A percentile compares a stretch with the other conserved stretches of the same genome.
Evolutionary conservation across 164 flowering plant species (phyloP).

Genomic region (Vitis amurensis): DNA sequence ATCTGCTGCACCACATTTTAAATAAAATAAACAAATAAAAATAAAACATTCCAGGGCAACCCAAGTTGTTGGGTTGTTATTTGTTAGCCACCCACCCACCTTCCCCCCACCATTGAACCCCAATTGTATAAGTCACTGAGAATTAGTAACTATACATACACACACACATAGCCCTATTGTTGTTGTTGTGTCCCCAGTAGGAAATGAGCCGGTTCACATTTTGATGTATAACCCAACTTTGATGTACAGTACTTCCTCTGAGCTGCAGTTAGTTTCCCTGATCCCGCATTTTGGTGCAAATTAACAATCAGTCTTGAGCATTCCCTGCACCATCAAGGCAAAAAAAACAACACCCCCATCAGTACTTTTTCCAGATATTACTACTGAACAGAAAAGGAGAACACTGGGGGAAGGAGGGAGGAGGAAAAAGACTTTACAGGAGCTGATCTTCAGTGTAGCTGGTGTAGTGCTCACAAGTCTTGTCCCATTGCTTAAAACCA

Average conservation of each 20-base stretch:
- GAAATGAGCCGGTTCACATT: conserved; percentile 49
- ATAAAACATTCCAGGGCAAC: conserved; percentile 1
- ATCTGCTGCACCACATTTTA: no score
- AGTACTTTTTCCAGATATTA: no score
- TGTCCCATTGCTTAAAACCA: conserved; percentile 47
- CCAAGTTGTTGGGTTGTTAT: conserved; percentile 5
- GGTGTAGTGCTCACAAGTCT: conserved; percentile 49
- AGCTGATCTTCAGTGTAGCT: conserved; percentile 48
- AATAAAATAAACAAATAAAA: no score
- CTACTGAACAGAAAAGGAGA: no score
- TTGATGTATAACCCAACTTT: conserved; percentile 43
- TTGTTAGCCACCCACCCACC: neutral
- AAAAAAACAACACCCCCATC: neutral
- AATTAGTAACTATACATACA: conserved; percentile 19
- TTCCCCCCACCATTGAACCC: neutral
- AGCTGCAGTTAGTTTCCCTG: conserved; percentile 60
- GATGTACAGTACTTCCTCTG: conserved; percentile 53
- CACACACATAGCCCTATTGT: neutral
- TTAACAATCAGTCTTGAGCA: conserved; percentile 51
- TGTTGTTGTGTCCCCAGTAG: conserved; percentile 26
- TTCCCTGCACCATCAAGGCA: conserved; percentile 33
- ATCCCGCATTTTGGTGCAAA: conserved; percentile 52
- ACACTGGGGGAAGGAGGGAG: neutral
- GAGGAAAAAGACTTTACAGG: conserved; percentile 32
- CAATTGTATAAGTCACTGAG: conserved; percentile 10